Conservation (phyloP, 208 protist genomes). For the Giardia duodenalis region DNA sequence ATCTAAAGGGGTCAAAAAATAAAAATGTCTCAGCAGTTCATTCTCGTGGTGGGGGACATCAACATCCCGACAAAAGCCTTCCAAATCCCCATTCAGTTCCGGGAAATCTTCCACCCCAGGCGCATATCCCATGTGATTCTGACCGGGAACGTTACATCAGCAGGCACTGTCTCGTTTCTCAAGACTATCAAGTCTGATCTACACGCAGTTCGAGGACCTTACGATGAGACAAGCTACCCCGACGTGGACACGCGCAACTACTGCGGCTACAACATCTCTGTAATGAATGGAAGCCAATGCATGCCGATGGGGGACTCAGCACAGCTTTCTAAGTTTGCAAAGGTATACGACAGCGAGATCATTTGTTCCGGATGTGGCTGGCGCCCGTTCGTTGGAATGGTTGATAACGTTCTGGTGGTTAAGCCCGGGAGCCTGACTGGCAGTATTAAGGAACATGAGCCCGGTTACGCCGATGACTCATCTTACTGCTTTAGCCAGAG, state of each 20-base stretch:
- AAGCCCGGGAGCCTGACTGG: neutral
- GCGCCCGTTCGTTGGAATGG: neutral
- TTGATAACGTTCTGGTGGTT: neutral
- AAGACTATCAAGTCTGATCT: neutral
- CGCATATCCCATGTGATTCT: neutral
- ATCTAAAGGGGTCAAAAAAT: too few species aligned
- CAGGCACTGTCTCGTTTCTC: neutral
- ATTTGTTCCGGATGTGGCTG: neutral
- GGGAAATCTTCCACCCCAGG: neutral
- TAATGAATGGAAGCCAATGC: neutral
- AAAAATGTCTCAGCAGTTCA: too few species aligned
- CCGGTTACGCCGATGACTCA: neutral
- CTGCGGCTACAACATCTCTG: neutral
- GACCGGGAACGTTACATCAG: neutral
- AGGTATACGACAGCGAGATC: neutral
- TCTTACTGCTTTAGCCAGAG: neutral
- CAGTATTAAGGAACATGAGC: neutral
- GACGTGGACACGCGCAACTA: neutral
- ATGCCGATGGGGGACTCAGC: neutral
- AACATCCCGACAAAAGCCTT: neutral
- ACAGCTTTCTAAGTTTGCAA: neutral
- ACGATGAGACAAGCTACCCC: neutral
- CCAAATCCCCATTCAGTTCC: neutral
- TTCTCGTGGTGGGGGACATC: neutral
- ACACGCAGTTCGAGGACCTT: neutral